Evolutionary conservation across 2,329 filamentous ascomycete species (phyloP), one percentile per base, ranked within the genome.

Genomic region (Penicillium sp.): DNA sequence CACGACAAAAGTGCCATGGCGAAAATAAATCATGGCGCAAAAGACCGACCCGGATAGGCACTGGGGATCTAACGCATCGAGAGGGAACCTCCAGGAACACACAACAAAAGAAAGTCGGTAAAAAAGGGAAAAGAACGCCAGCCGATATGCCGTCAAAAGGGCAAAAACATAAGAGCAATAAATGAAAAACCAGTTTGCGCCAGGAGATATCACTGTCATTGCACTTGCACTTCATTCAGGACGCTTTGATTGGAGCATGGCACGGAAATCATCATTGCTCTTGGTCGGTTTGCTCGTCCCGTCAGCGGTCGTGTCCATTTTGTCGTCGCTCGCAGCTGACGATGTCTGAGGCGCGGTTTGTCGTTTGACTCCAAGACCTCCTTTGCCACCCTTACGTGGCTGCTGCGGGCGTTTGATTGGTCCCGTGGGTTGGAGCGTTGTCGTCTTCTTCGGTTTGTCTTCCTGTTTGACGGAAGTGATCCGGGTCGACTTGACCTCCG

Each of bases 211-310:
- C 48, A 49, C 54, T 36, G 48, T 55, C 52, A 42, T 56, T 58
- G 57, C 61, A 55, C 52, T 54, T 29, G 29, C 38, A 43, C 43
- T 58, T 66, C 53, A 64, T 50, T 61, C 60, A 57, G 52, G 52
- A 41, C 57, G 64, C 58, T 56, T 71, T 51, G 70, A 72, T 55
- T 76, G 66, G 40, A 82, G 70, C 75, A 81, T 75, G 28, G 72
- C 72, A 47, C 78, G 75, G 64, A 83, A 83, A 60, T 82, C 79
- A 42, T 74, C 74, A 60, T 83, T 82, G 59, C 76, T 81, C 69
- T 80, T 83, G 56, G 65, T 65, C 49, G 62, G 53, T 60, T 61
- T 62, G 42, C 59, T 56, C 44, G 68, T 65, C 41, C 64, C 56
- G 47, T 64, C 52, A 41, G 59, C 59, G 16, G 58, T 58, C 38